Evolutionary conservation across 2,329 filamentous ascomycete species (phyloP), one percentile per base, ranked within the genome.

Genomic region (Colletotrichum cuscutae): DNA sequence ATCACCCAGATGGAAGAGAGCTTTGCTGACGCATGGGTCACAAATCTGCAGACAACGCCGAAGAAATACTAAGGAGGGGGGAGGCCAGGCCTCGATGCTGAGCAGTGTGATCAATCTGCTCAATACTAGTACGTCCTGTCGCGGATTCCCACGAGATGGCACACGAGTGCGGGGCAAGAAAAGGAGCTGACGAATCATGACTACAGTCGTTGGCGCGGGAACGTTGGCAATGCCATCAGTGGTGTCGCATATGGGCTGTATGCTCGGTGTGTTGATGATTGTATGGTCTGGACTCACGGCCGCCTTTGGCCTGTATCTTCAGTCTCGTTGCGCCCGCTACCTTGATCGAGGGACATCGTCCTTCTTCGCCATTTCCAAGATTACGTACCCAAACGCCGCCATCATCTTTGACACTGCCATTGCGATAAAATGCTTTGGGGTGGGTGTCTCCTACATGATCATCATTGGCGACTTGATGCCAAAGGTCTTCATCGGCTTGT

Each of bases 381-480:
- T 99, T 75, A 98, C 97, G 5, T 99, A 98, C 79, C 97, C 97
- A 1, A 98, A 98, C 81, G 95, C 96, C 2, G 94, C 97, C 9
- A 95, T 99, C 59, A 88, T 98, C 58, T 99, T 99, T 81, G 97
- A 99, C 83, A 92, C 93, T 7, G 97, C 97, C 6, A 99, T 99
- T 80, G 95, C 96, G 13, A 91, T 99, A 80, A 99, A 99, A 82
- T 99, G 97, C 83, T 99, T 99, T 80, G 97, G 97, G 49, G 97
- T 99, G 11, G 97, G 94, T 26, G 94, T 98, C 72, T 98, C 95
- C 78, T 99, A 99, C 84, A 90, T 99, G 78, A 99, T 99, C 79
- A 98, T 99, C 79, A 98, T 99, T 77, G 97, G 97, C 63, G 97
- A 99, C 81, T 86, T 99, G 75, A 99, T 99, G 97, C 97, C 97